These are phyloP conservation scores for Hyphodiscus hymeniophilus DNA, from an alignment of 495 filamentous ascomycete genomes.

Conservation along the genomic window DNA sequence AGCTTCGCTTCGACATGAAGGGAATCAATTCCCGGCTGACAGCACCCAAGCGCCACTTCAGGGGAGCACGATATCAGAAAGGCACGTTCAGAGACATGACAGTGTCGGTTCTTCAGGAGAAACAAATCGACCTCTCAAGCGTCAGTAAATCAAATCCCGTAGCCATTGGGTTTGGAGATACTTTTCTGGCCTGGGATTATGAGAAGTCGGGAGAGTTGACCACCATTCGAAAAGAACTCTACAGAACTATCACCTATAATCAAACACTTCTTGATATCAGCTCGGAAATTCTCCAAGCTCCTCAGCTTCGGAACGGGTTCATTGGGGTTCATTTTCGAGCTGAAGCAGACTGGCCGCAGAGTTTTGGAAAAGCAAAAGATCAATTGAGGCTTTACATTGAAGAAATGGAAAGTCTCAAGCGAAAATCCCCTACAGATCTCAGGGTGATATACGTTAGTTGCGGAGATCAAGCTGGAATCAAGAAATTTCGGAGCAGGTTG, in stretches of 20 bases:
- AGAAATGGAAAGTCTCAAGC: conserved; percentile 1
- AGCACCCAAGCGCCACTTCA: background rate
- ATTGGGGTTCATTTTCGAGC: conserved; percentile 7
- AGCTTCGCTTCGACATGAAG: background rate
- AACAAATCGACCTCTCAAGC: background rate
- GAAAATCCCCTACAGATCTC: background rate
- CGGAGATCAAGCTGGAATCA: conserved; percentile 5
- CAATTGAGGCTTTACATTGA: conserved; percentile 1
- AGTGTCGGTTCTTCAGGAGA: background rate
- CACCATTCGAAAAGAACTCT: conserved; percentile 6
- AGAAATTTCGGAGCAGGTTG: conserved; percentile 1
- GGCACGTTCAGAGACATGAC: conserved; percentile 3
- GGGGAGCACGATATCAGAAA: background rate
- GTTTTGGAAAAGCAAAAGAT: background rate
- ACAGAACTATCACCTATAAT: conserved; percentile 6
- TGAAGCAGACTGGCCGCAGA: conserved; percentile 6
- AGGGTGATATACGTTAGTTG: conserved; percentile 5
- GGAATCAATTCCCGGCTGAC: background rate
- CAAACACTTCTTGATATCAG: background rate
- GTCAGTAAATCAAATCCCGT: background rate
- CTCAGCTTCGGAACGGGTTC: conserved; percentile 1
- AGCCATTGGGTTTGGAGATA: conserved; percentile 1
- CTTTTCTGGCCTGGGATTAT: conserved; percentile 7
- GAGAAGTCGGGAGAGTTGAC: background rate
- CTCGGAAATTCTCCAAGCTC: background rate